Base-by-base conservation (phyloP, 1,284 basidiomycete genomes). In the Limonomyces culmigenus region DNA sequence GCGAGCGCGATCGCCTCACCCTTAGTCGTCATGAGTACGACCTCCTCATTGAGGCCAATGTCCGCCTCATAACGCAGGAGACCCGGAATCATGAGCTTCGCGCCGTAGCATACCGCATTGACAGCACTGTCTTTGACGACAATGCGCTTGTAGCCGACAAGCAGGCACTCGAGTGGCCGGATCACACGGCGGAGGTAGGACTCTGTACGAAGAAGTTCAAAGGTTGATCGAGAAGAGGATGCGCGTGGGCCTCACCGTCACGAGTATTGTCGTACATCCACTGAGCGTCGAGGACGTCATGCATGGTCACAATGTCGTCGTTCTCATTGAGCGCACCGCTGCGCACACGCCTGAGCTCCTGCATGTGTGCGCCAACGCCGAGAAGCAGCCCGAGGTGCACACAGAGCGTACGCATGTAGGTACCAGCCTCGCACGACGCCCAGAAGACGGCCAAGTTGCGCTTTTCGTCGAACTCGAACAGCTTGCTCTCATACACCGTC, bases 11-110 rank as follows among this genome's bases (percentile, higher is more conserved):
- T 96, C 30, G 91, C 95, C 59, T 99, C 95, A 46, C 92, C 95
- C 68, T 99, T 99, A 33, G 95, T 99, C 38, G 95, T 99, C 92
- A 99, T 99, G 44, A 99, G 65, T 33, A 99, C 93, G 34, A 99
- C 84, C 59, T 99, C 95, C 58, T 99, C 95, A 55, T 93, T 74
- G 36, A 96, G 61, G 49, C 89, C 78, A 45, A 99, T 99, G 54
- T 93, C 92, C 32, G 80, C 75, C 60, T 98, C 92, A 57, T 97
- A 99, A 46, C 95, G 86, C 38, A 99, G 67, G 33, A 99, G 69
- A 60, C 95, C 95, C 42, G 95, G 95, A 48, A 99, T 92, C 95
- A 99, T 99, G 51, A 99, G 78, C 59, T 98, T 97, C 42, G 95
- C 95, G 47, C 95, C 95, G 60, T 99, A 98, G 65, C 95, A 98